Percentiles rank a stretch among this genome's conserved stretches.
phyloP scores from a whole-genome alignment of 164 flowering plant genomes.

The Magnolia sinica region DNA sequence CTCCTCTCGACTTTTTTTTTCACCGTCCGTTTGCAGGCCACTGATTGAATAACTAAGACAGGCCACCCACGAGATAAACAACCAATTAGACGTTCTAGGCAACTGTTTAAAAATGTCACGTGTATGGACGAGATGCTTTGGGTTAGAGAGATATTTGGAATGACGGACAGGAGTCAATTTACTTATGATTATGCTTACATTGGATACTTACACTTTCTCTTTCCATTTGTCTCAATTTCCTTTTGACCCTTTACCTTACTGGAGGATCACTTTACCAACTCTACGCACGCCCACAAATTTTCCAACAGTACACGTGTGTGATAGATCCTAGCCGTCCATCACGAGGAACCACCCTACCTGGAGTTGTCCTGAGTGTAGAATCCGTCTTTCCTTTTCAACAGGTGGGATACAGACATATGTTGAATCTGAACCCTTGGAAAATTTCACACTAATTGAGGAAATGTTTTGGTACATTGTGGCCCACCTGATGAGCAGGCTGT shows the following conservation, averaged over 20 bases:
- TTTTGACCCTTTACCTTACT: background rate
- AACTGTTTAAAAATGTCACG: background rate
- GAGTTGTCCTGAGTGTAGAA: background rate
- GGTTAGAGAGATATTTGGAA: background rate
- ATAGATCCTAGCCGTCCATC: background rate
- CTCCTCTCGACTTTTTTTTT: too few species aligned
- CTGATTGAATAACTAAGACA: too few species aligned
- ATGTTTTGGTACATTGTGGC: too few species aligned
- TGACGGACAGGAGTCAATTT: background rate
- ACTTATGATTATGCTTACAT: background rate
- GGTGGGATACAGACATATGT: background rate
- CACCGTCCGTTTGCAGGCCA: too few species aligned
- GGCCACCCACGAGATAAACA: too few species aligned
- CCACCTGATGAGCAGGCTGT: too few species aligned
- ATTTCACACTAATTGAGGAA: background rate
- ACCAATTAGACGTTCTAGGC: too few species aligned
- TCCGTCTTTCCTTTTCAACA: too few species aligned
- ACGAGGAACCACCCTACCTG: background rate
- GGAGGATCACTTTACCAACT: background rate
- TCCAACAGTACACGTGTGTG: background rate
- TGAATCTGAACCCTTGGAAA: background rate
- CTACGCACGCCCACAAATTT: background rate
- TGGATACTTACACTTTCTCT: background rate
- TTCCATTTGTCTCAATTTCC: background rate
- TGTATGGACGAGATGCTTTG: background rate